These are phyloP conservation scores for Kondoa malvinella DNA, from an alignment of 768 basidiomycete species.

Conservation along the genomic window DNA sequence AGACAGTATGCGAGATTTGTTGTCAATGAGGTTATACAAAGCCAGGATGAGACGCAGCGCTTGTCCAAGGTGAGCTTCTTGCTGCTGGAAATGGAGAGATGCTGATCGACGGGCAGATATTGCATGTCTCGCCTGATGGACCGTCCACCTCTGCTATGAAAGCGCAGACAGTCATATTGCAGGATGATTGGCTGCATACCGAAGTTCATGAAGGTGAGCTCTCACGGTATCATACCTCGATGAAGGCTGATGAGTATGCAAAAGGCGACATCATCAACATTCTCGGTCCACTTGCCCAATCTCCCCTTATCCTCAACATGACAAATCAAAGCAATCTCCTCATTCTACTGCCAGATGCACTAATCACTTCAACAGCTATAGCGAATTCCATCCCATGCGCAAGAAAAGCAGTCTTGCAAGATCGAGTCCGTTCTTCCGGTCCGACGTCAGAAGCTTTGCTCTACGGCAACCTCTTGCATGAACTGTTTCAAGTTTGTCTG, in stretches of 20 bases:
- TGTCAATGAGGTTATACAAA: not conserved
- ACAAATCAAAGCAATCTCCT: slow-evolving; percentile 35
- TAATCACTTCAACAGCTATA: slow-evolving; percentile 76
- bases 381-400: slow-evolving; percentile 65
- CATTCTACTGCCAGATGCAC: slow-evolving; percentile 78
- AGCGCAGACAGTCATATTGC: not conserved
- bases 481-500: slow-evolving; percentile 71
- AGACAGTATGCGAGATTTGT: not conserved
- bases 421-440: slow-evolving; percentile 43
- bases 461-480: slow-evolving; percentile 87
- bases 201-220: not conserved
- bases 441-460: slow-evolving; percentile 37
- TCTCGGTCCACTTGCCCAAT: not conserved
- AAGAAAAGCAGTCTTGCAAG: slow-evolving; percentile 61
- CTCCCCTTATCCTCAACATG: not conserved
- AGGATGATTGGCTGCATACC: not conserved
- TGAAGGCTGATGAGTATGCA: not conserved
- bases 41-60: not conserved
- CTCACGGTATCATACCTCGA: not conserved
- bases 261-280: slow-evolving; percentile 2
- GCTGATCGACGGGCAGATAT: not conserved
- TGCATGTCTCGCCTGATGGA: not conserved
- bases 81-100: no score
- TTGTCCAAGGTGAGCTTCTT: not conserved
- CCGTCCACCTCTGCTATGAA: not conserved